Base-by-base conservation (phyloP, 345 rosid species). In the Crucihimalaya himalaica region DNA sequence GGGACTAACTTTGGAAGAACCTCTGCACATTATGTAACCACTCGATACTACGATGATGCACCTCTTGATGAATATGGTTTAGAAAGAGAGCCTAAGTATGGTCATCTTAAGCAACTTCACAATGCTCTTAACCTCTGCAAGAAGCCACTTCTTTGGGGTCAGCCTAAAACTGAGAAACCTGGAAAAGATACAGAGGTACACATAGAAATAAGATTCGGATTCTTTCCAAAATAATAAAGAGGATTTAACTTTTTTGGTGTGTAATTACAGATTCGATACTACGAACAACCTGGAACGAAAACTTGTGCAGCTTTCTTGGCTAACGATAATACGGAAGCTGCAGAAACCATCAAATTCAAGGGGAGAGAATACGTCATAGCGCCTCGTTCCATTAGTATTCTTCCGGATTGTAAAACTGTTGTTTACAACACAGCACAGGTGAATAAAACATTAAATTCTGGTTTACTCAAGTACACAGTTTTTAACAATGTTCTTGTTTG, bases 21-120 rank as follows among this genome's bases (percentile, higher is more conserved):
- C 29, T 78, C 82, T 27, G 82, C 97, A 15, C 80, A 85, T 37
- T 93, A 90, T 31, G 87, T 88, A 10, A 83, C 96, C 10, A 86
- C 98, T 34, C 80, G 97, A 14, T 93, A 93, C 82, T 93, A 93
- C 20, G 97, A 90, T 8, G 98, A 93, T 78, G 96, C 93, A 39
- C 98, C 98, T 18, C 86, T 93, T 37, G 98, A 93, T 70, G 98
- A 93, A 81, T 90, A 5, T 62, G 98, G 97, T 76, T 80, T 93
- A 19, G 55, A 66, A 25, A 88, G 81, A 76, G 84, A 87, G 34
- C 97, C 97, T 5, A 93, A 93, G 70, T 93, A 81, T 71, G 85
- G 93, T 37, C 98, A 93, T 63, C 89, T 93, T 65, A 86, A 75
- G 81, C 96, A 93, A 59, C 74, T 86, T 73, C 98, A 93, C 75